phyloP scores from a whole-genome alignment of 768 basidiomycete genomes.

The Collybiopsis confluens region DNA sequence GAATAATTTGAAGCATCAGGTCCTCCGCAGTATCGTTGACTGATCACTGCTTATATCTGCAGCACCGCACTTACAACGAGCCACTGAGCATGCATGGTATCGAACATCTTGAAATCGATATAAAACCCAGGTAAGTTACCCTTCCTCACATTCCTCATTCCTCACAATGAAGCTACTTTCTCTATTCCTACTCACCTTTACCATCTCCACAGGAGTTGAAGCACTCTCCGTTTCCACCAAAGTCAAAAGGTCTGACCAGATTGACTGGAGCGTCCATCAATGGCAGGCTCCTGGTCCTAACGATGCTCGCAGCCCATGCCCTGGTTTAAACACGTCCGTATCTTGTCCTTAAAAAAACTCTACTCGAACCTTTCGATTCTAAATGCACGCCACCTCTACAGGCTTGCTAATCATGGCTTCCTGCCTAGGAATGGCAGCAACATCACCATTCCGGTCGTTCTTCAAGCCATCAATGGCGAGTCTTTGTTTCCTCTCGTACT shows the following conservation, averaged over 20 bases:
- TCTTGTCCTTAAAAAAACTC: too few relatives aligned
- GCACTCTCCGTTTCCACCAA: too few relatives aligned
- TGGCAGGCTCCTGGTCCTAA: neutral
- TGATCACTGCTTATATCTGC: too few relatives aligned
- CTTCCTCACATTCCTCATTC: too few relatives aligned
- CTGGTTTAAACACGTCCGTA: constrained; percentile 6
- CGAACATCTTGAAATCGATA: too few relatives aligned
- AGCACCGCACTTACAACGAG: too few relatives aligned
- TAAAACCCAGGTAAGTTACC: too few relatives aligned
- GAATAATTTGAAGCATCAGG: too few relatives aligned
- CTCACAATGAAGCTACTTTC: neutral
- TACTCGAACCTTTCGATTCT: neutral
- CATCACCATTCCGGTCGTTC: neutral
- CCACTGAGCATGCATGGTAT: too few relatives aligned
- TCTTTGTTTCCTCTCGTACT: neutral
- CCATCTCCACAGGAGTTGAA: neutral
- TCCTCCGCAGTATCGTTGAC: too few relatives aligned
- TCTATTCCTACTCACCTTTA: neutral
- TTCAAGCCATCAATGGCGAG: constrained; percentile 1
- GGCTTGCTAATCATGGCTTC: constrained; percentile 8
- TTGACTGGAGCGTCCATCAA: constrained; percentile 1
- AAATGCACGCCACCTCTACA: too few relatives aligned
- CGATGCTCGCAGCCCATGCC: constrained; percentile 5
- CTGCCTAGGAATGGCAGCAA: too few relatives aligned
- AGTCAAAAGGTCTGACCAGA: neutral